phyloP scores from a whole-genome alignment of 768 basidiomycete genomes.

The Hydnomerulius pinastri region DNA sequence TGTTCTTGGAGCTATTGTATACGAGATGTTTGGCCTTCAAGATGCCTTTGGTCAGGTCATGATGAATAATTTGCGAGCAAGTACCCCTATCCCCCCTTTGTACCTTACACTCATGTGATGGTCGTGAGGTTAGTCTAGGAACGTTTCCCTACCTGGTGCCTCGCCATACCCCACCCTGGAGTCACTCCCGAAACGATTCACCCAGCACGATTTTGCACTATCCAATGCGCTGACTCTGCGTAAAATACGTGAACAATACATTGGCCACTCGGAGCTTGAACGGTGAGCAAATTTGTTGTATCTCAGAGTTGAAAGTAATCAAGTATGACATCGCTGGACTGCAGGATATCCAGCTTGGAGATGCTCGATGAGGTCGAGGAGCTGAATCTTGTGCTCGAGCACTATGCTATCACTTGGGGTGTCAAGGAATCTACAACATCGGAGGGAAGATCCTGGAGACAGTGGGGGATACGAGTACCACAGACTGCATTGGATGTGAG shows the following conservation, averaged over 20 bases:
- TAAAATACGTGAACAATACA: constrained; percentile 59
- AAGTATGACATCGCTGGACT: not conserved
- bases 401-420: constrained; percentile 87
- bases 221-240: constrained; percentile 65
- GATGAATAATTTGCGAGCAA: constrained; percentile 81
- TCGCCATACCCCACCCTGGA: constrained; percentile 58
- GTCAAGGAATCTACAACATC: constrained; percentile 6
- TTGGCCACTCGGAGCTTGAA: constrained; percentile 50
- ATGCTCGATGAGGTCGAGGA: constrained; percentile 95
- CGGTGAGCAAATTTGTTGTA: constrained; percentile 44
- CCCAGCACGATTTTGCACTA: constrained; percentile 52
- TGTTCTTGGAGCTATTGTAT: constrained; percentile 62
- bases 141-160: constrained; percentile 74
- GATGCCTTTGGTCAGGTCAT: constrained; percentile 94
- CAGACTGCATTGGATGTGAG: not conserved
- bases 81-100: constrained; percentile 2
- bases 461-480: constrained; percentile 16
- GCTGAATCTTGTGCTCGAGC: constrained; percentile 82
- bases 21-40: constrained; percentile 91
- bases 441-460: constrained; percentile 6
- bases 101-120: too few relatives aligned
- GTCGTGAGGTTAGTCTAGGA: constrained; percentile 53
- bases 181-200: constrained; percentile 61
- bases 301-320: not conserved
- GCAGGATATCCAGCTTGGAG: constrained; percentile 78